These are phyloP conservation scores for Monosporascus cannonballus DNA, from an alignment of 2,329 filamentous ascomycete species.

Conservation along the genomic window DNA sequence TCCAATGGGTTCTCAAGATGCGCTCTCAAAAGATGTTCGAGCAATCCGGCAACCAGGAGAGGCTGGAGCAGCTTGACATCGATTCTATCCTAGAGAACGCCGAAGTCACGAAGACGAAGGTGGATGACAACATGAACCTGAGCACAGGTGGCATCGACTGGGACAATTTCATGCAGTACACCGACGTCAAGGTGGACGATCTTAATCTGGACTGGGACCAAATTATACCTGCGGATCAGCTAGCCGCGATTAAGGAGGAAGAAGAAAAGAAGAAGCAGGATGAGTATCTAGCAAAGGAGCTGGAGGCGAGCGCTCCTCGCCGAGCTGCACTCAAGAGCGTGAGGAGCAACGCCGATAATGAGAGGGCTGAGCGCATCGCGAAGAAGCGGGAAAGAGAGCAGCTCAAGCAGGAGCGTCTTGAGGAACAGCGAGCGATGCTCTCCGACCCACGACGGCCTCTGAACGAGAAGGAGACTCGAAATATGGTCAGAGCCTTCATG, in stretches of 20 bases:
- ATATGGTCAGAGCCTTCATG: constrained; percentile 85
- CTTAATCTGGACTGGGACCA: constrained; percentile 87
- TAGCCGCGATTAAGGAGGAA: constrained; percentile 83
- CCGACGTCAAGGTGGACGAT: constrained; percentile 90
- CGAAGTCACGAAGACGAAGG: constrained; percentile 93
- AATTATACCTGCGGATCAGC: constrained; percentile 90
- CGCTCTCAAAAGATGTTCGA: constrained; percentile 99
- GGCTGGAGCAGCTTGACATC: constrained; percentile 94
- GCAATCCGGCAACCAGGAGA: constrained; percentile 92
- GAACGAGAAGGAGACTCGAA: constrained; percentile 86
- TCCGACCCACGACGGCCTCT: constrained; percentile 85
- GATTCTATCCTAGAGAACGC: constrained; percentile 96
- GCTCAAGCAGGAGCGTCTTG: constrained; percentile 65
- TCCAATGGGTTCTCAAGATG: constrained; percentile 92
- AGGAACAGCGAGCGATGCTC: constrained; percentile 66
- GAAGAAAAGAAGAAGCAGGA: constrained; percentile 82
- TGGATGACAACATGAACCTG: constrained; percentile 84
- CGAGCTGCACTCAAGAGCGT: constrained; percentile 58
- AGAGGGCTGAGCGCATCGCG: constrained; percentile 57
- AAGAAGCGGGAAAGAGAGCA: constrained; percentile 62
- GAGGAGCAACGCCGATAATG: constrained; percentile 45
- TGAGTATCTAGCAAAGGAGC: constrained; percentile 71
- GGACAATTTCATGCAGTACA: constrained; percentile 96
- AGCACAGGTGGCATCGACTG: constrained; percentile 80
- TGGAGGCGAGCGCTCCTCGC: constrained; percentile 81